Evolutionary conservation across 1,284 basidiomycete genomes (phyloP).

Genomic region (Ceratobasidium papillatum): DNA sequence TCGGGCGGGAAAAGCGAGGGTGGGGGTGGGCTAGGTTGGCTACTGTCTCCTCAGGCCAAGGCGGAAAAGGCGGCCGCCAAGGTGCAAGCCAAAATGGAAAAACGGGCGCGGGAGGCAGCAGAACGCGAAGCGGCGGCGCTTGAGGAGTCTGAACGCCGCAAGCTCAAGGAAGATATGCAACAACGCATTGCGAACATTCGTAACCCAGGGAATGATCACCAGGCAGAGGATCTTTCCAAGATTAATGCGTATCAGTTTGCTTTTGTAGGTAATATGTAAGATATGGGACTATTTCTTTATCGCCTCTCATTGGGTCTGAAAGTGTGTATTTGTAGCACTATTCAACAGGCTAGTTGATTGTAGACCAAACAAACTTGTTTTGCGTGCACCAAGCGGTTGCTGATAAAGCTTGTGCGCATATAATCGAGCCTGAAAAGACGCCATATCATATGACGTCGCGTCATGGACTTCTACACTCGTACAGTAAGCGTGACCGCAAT

Average conservation of each 20-base stretch:
- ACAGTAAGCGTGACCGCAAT: not conserved
- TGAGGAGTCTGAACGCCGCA: conserved; percentile 23
- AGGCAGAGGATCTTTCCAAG: conserved; percentile 21
- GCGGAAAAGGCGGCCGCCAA: conserved; percentile 37
- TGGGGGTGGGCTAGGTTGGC: conserved; percentile 27
- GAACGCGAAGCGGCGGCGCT: conserved; percentile 28
- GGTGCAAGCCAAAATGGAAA: conserved; percentile 37
- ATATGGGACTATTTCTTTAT: not conserved
- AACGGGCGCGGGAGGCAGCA: conserved; percentile 34
- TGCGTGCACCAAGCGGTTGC: not conserved
- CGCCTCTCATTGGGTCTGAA: not conserved
- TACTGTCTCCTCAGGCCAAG: conserved; percentile 35
- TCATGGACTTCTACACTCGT: not conserved
- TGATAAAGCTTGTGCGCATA: not conserved
- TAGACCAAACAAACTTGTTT: not conserved
- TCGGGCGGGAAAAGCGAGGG: conserved; percentile 23
- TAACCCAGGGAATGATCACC: not conserved
- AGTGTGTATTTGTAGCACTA: not conserved
- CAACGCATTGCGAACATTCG: conserved; percentile 32
- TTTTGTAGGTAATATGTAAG: conserved; percentile 34
- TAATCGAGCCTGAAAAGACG: not conserved
- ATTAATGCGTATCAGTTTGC: conserved; percentile 36
- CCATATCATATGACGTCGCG: not conserved
- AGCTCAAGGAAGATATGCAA: conserved; percentile 35
- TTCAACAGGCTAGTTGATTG: not conserved